phyloP scores from a whole-genome alignment of 495 filamentous ascomycete species.

The Viridothelium virens region DNA sequence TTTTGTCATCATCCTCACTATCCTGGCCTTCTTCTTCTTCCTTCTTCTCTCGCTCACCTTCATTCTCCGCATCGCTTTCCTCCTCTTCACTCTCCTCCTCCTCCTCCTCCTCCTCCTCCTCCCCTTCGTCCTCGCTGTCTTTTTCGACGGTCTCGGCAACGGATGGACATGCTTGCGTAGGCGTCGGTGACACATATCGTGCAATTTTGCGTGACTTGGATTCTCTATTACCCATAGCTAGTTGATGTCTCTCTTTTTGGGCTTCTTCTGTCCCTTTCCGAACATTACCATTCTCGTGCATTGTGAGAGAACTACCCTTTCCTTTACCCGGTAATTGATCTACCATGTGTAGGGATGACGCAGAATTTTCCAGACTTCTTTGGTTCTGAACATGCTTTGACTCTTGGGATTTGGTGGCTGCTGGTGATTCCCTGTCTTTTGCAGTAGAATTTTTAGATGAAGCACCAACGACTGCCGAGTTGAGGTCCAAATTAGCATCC shows the following conservation, averaged over 20 bases:
- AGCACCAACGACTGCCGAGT: background rate
- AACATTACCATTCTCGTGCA: background rate
- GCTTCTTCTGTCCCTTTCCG: background rate
- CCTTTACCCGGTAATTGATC: background rate
- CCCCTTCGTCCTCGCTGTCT: background rate
- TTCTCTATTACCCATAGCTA: background rate
- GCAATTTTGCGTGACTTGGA: background rate
- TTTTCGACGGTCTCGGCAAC: background rate
- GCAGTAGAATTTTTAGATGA: background rate
- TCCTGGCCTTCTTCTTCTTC: background rate
- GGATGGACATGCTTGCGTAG: background rate
- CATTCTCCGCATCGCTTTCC: background rate
- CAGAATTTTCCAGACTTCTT: background rate
- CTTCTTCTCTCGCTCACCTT: background rate
- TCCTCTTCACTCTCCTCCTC: background rate
- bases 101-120: background rate
- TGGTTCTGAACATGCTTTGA: background rate
- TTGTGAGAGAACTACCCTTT: background rate
- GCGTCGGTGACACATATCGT: background rate
- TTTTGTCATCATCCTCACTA: background rate
- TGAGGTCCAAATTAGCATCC: background rate
- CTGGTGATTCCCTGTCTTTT: background rate
- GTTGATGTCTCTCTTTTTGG: background rate
- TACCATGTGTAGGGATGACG: background rate
- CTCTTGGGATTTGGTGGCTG: background rate